Base-by-base conservation (phyloP, 805 yeast genomes). In the Debaryomyces prosopidis region DNA sequence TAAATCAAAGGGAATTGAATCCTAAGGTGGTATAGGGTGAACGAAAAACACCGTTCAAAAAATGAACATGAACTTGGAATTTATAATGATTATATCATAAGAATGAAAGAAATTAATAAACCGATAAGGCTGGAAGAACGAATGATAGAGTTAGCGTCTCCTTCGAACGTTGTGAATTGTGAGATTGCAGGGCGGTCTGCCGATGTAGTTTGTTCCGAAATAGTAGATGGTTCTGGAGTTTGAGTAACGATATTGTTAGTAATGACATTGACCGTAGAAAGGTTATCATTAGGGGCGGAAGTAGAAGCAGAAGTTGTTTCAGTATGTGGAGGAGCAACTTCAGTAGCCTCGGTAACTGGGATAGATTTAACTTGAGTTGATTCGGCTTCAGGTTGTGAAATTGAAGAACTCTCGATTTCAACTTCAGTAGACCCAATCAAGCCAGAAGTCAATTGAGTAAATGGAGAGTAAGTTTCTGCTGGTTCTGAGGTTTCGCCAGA, bases 211-310 rank as follows among this genome's bases (percentile, higher is more conserved):
- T 44, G 44, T 20, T 48, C 39, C n/a, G 44, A 28, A 27, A 51
- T 43, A 17, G 54, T 36, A 19, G 60, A 45, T 15, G 62, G 37
- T 7, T 53, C 34, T 20, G 63, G 55, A 14, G 68, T 51, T 47
- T 69, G 63, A 16, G 77, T 72, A 11, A 63, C 50, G 37, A 72
- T 71, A 54, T 69, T 68, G 53, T 68, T 58, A 20, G 76, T 67
- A 42, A 72, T 71, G n/a, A 71, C 77, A 49, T 72, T 62, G 36
- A 71, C 55, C 6, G 71, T 66, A 26, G 58, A 31, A 10, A 45
- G 40, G n/a, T 43, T 10, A n/a, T 58, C 20, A 19, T 36, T 44
- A 46, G 60, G 42, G 36, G 52, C 23, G 3, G 34, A 18, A 12
- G 47, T 40, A 14, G 33, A 40, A 23, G 46, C 36, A 19, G 51